These are phyloP conservation scores for Skeletonema costatum DNA, from an alignment of 108 stramenopile genomes.

Conservation along the genomic window DNA sequence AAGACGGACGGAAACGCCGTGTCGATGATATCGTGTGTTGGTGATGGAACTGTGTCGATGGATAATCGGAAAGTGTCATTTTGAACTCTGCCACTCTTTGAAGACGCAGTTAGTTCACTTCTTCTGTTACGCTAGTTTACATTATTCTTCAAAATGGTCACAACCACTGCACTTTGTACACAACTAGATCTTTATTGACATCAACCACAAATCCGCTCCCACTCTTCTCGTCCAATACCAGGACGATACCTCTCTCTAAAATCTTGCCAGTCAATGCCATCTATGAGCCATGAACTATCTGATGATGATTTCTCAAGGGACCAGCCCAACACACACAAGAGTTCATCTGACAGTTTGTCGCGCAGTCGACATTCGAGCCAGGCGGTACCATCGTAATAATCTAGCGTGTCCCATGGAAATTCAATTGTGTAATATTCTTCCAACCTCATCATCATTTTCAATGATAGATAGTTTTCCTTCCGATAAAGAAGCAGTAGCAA, in stretches of 20 bases:
- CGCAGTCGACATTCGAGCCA: slow-evolving; percentile 78
- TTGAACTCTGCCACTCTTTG: too few species aligned
- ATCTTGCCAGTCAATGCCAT: slow-evolving; percentile 85
- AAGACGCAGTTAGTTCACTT: too few species aligned
- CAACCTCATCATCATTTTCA: too few species aligned
- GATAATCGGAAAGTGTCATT: too few species aligned
- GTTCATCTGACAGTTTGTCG: slow-evolving; percentile 26
- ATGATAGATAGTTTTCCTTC: background rate
- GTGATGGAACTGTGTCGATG: too few species aligned
- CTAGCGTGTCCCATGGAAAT: slow-evolving; percentile 49
- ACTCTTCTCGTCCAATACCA: slow-evolving; percentile 79
- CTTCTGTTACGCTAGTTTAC: background rate
- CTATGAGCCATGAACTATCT: slow-evolving; percentile 70
- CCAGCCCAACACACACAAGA: slow-evolving; percentile 72
- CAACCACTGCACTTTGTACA: background rate
- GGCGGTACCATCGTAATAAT: slow-evolving; percentile 67
- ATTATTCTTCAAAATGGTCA: too few species aligned
- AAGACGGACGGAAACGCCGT: too few species aligned
- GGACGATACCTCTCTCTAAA: slow-evolving; percentile 75
- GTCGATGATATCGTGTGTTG: too few species aligned
- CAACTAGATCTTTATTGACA: background rate
- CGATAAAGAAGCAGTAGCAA: background rate
- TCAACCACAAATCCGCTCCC: slow-evolving; percentile 69
- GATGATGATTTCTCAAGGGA: slow-evolving; percentile 33
- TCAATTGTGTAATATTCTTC: slow-evolving; percentile 55